Conservation (phyloP, 768 basidiomycete species). For the Termitomyces sp. region DNA sequence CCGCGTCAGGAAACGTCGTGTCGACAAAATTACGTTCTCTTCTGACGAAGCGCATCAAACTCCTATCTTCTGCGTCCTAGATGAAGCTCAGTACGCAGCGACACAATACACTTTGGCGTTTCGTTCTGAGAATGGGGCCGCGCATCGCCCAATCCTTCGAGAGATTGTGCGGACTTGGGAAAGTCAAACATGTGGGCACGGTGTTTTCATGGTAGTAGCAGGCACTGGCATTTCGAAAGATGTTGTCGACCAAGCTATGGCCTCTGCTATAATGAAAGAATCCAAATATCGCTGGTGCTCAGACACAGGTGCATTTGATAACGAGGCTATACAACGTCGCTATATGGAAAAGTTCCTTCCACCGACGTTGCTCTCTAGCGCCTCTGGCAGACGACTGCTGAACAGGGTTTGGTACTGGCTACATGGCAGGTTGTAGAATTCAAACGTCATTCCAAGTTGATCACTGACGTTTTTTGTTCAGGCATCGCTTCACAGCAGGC, state of each 20-base stretch:
- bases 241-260: conserved; percentile 38
- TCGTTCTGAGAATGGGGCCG: conserved; percentile 27
- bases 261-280: conserved; percentile 41
- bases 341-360: conserved; percentile 37
- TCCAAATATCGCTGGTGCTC: conserved; percentile 39
- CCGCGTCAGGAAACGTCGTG: conserved; percentile 23
- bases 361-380: conserved; percentile 17
- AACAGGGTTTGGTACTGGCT: conserved; percentile 40
- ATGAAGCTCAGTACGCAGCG: conserved; percentile 40
- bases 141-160: conserved; percentile 32
- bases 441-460: neutral
- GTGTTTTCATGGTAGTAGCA: conserved; percentile 38
- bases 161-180: conserved; percentile 39
- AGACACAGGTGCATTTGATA: conserved; percentile 38
- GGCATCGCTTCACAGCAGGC: conserved; percentile 41
- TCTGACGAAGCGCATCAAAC: conserved; percentile 18
- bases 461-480: conserved; percentile 11
- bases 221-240: conserved; percentile 42
- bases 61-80: conserved; percentile 38
- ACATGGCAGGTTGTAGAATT: conserved; percentile 29
- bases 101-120: conserved; percentile 31
- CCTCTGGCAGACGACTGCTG: conserved; percentile 25
- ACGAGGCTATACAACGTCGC: conserved; percentile 21
- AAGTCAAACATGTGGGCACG: conserved; percentile 29
- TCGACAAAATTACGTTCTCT: neutral